Conservation (phyloP, 257 asterid species). For the Eucommia ulmoides region DNA sequence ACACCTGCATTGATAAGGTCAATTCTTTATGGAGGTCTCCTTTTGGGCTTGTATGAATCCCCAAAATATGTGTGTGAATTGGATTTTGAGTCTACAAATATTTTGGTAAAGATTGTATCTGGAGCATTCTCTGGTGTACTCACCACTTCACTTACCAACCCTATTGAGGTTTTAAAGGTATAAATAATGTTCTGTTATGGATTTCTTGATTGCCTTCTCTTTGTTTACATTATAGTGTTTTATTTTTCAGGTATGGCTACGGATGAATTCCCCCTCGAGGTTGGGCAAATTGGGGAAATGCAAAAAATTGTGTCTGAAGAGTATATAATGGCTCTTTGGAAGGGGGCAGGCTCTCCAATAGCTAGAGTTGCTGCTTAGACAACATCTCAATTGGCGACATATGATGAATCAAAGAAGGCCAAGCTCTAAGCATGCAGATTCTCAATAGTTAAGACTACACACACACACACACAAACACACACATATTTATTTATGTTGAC, state of each 20-base stretch:
- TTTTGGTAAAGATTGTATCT: constrained; percentile 91
- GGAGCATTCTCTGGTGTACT: constrained; percentile 96
- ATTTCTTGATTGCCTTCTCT: neutral
- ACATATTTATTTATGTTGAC: neutral
- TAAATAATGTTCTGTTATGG: constrained; percentile 5
- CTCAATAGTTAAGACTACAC: constrained; percentile 4
- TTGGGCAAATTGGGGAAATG: constrained; percentile 44
- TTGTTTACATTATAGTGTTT: constrained; percentile 17
- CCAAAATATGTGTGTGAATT: constrained; percentile 82
- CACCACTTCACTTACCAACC: constrained; percentile 90
- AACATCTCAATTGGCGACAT: constrained; percentile 83
- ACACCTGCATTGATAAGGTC: constrained; percentile 95
- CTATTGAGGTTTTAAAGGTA: constrained; percentile 91
- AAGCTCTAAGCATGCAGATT: constrained; percentile 13
- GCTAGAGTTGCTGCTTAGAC: constrained; percentile 84
- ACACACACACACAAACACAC: too few species aligned
- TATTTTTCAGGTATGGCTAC: constrained; percentile 63
- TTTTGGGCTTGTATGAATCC: constrained; percentile 97
- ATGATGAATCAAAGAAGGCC: constrained; percentile 89
- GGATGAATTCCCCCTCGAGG: constrained; percentile 40
- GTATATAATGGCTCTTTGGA: constrained; percentile 82
- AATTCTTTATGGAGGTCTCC: constrained; percentile 99
- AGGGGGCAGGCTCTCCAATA: constrained; percentile 95
- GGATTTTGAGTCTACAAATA: constrained; percentile 99
- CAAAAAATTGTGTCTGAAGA: constrained; percentile 64